These are phyloP conservation scores for Achlya hypogyna DNA, from an alignment of 352 stramenopile genomes.

Conservation along the genomic window DNA sequence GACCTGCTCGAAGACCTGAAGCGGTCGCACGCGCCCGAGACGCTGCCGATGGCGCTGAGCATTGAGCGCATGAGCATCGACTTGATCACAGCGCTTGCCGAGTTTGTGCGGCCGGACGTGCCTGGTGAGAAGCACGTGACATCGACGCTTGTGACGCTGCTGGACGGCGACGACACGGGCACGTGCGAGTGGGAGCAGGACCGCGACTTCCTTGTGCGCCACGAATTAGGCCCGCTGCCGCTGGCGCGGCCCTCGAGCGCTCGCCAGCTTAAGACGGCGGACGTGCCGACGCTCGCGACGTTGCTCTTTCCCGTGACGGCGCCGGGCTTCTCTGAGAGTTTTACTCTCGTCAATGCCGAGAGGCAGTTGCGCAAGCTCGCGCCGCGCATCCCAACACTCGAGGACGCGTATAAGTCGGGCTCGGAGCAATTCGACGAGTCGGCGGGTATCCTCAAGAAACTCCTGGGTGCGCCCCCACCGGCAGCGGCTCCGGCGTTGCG, in stretches of 20 bases:
- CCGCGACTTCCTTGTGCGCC: conserved; percentile 40
- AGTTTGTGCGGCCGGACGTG: conserved; percentile 46
- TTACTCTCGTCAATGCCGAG: conserved; percentile 23
- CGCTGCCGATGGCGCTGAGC: conserved; percentile 24
- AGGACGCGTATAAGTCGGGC: conserved; percentile 23
- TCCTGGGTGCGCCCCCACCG: conserved; percentile 38
- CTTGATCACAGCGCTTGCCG: conserved; percentile 46
- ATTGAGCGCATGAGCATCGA: conserved; percentile 60
- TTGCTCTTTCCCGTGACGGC: conserved; percentile 19
- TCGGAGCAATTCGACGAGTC: conserved; percentile 43
- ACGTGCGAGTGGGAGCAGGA: conserved; percentile 40
- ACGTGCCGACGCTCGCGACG: conserved; percentile 5
- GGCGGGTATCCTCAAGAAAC: conserved; percentile 43
- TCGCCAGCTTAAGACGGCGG: conserved; percentile 1
- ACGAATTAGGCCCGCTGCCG: conserved; percentile 10
- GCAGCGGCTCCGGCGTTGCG: conserved; percentile 18
- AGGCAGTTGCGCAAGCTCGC: background rate
- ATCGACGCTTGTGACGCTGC: conserved; percentile 43
- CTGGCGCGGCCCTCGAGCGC: conserved; percentile 12
- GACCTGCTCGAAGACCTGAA: conserved; percentile 35
- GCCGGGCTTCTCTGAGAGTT: conserved; percentile 30
- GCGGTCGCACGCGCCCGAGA: background rate
- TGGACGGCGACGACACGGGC: conserved; percentile 40
- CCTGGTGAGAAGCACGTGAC: conserved; percentile 42
- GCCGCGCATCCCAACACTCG: background rate